Base-by-base conservation (phyloP, 352 stramenopile genomes). In the Phytophthora meadii region DNA sequence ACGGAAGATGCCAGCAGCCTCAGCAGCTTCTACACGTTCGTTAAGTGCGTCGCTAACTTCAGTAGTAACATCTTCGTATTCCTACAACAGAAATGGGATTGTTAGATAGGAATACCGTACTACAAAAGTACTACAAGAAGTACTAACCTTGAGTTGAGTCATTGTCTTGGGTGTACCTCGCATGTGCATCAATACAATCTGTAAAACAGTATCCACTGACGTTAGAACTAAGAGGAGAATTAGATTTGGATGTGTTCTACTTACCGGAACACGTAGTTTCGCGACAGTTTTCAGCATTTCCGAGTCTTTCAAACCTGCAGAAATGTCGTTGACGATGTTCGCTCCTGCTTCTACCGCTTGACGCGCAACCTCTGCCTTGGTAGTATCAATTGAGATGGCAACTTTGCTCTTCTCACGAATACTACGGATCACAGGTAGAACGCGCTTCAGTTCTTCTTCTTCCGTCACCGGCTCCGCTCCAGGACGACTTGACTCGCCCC, bases 301-400 rank as follows among this genome's bases (percentile, higher is more conserved):
- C 1, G 80, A 64, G 66, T 99, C 97, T 51, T 97, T 90, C 24
- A 83, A 74, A 3, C 97, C 97, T 0, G 89, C 97, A 2, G 95
- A 99, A 37, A 99, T 94, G 70, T 99, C 98, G 76, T 99, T 99
- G 2, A 99, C 89, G 32, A 99, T 85, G 65, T 98, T 95, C 0
- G 97, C 98, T 9, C 97, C 97, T 5, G 96, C 95, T 1, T 87
- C 68, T 25, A 99, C 78, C 0, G 97, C 96, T 49, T 85, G 84
- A 28, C 68, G 64, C 15, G 97, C 97, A 12, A 99, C 95, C 6
- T 61, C 61, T 0, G 96, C 82, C 66, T 99, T 96, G 1, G 95
- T 88, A 15, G 98, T 99, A 78, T 99, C 98, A 57, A 99, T 98
- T 0, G 95, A 99, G 70, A 99, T 98, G 1, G 87, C 70, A 41